These are phyloP conservation scores for Yarrowia hollandica DNA, from an alignment of 805 yeast species.

Conservation along the genomic window DNA sequence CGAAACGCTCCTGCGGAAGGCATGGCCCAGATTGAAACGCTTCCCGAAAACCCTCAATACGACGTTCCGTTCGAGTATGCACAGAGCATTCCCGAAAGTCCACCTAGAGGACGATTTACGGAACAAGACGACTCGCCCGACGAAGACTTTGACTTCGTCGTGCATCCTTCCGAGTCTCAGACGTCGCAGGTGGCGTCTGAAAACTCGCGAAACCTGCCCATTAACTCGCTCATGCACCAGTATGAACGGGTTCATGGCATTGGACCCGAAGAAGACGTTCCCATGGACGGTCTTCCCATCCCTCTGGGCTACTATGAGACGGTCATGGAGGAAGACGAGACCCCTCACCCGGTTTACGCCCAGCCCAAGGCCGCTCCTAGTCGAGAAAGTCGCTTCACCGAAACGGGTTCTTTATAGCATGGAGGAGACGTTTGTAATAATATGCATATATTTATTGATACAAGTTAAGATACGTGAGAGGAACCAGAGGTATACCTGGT, in stretches of 20 bases:
- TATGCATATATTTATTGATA: background rate
- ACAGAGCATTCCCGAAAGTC: constrained; percentile 6
- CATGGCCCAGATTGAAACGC: constrained; percentile 4
- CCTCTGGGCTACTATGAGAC: constrained; percentile 29
- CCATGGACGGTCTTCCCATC: constrained; percentile 24
- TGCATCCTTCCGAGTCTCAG: constrained; percentile 4
- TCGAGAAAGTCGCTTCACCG: constrained; percentile 19
- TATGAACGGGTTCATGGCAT: constrained; percentile 29
- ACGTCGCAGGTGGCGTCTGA: constrained; percentile 11
- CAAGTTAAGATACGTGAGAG: background rate
- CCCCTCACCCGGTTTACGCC: constrained; percentile 23
- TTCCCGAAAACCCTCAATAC: constrained; percentile 18
- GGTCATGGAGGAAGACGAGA: constrained; percentile 28
- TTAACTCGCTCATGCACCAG: constrained; percentile 30
- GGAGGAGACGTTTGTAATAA: constrained; percentile 2
- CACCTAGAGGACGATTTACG: constrained; percentile 6
- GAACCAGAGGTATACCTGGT: no score
- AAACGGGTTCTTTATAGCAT: constrained; percentile 20
- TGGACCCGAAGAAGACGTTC: constrained; percentile 22
- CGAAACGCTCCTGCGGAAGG: background rate
- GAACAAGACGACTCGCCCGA: constrained; percentile 24
- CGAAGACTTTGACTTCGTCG: constrained; percentile 11
- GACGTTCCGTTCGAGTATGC: constrained; percentile 20
- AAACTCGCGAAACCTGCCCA: constrained; percentile 22
- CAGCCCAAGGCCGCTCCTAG: constrained; percentile 27